These are phyloP conservation scores for Auricularia cornea DNA, from an alignment of 768 basidiomycete genomes.

Conservation along the genomic window DNA sequence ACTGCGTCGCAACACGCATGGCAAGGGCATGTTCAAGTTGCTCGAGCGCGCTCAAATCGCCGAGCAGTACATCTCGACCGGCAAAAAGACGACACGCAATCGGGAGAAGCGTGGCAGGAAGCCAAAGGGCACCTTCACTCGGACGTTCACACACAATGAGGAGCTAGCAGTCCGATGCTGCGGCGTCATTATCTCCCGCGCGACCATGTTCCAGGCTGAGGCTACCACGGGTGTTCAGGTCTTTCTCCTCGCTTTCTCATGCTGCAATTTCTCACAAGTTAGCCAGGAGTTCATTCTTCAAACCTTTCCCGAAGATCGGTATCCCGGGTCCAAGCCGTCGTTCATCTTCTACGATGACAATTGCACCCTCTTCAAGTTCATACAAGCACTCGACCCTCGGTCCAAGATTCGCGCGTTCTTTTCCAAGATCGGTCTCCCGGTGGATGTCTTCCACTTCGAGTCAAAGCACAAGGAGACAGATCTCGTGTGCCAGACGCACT, in stretches of 20 bases:
- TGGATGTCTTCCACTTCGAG: slow-evolving; percentile 17
- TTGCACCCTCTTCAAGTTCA: slow-evolving; percentile 11
- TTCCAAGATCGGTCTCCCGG: slow-evolving; percentile 15
- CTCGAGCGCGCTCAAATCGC: neutral
- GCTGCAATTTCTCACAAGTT: neutral
- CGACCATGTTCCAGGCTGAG: slow-evolving; percentile 20
- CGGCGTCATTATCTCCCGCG: slow-evolving; percentile 15
- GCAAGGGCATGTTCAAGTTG: slow-evolving; percentile 2
- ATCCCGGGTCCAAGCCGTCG: slow-evolving; percentile 5
- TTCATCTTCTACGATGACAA: slow-evolving; percentile 17
- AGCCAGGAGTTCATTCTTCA: neutral
- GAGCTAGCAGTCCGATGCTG: slow-evolving; percentile 18
- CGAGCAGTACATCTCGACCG: neutral
- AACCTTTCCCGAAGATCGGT: neutral
- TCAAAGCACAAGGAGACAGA: slow-evolving; percentile 18
- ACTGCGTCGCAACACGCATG: slow-evolving; percentile 3
- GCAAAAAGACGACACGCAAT: neutral
- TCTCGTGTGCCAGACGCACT: slow-evolving; percentile 16
- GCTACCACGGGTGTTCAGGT: slow-evolving; percentile 7
- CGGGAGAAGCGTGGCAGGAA: neutral
- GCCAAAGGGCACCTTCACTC: neutral
- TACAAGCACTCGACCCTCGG: slow-evolving; percentile 5
- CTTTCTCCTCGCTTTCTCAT: neutral
- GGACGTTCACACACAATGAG: slow-evolving; percentile 17
- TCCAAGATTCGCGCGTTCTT: slow-evolving; percentile 8